Percentiles rank a stretch among this genome's conserved stretches.
These are phyloP conservation scores for Colletotrichum graminicola DNA, from an alignment of 2,329 filamentous ascomycete genomes.

Conservation along the genomic window DNA sequence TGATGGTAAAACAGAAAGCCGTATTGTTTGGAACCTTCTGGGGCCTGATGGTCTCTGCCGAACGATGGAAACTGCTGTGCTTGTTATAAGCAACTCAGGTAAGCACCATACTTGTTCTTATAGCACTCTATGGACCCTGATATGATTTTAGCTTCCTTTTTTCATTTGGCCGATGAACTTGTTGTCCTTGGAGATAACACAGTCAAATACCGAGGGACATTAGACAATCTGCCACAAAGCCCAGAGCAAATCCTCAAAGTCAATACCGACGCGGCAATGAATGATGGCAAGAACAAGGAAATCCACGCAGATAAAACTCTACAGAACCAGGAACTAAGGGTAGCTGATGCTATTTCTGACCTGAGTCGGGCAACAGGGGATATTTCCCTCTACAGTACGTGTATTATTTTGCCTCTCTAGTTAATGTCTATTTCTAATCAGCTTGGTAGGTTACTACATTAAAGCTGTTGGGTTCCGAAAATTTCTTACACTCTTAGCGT, in stretches of 20 bases:
- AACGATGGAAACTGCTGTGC: conserved; percentile 41
- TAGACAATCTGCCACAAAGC: neutral
- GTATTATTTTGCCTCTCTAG: no score
- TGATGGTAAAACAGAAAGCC: conserved; percentile 37
- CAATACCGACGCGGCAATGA: neutral
- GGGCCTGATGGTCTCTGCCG: conserved; percentile 42
- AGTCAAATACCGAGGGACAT: conserved; percentile 20
- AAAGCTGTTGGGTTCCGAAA: conserved; percentile 9
- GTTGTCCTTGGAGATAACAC: conserved; percentile 1
- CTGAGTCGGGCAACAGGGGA: conserved; percentile 28
- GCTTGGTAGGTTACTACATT: conserved; percentile 12
- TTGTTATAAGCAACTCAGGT: conserved; percentile 26
- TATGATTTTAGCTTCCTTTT: neutral
- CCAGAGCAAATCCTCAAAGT: neutral
- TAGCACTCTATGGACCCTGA: no score
- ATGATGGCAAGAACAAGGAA: neutral
- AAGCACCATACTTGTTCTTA: neutral
- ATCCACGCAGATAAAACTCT: neutral
- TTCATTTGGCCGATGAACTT: conserved; percentile 10
- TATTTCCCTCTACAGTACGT: conserved; percentile 30
- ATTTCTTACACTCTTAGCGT: conserved; percentile 27
- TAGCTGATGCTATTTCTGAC: conserved; percentile 16
- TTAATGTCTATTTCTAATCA: no score
- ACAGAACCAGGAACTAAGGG: conserved; percentile 17
- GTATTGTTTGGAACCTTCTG: conserved; percentile 39